Base-by-base conservation (phyloP, 768 basidiomycete genomes). In the Stropharia rugosoannulata region DNA sequence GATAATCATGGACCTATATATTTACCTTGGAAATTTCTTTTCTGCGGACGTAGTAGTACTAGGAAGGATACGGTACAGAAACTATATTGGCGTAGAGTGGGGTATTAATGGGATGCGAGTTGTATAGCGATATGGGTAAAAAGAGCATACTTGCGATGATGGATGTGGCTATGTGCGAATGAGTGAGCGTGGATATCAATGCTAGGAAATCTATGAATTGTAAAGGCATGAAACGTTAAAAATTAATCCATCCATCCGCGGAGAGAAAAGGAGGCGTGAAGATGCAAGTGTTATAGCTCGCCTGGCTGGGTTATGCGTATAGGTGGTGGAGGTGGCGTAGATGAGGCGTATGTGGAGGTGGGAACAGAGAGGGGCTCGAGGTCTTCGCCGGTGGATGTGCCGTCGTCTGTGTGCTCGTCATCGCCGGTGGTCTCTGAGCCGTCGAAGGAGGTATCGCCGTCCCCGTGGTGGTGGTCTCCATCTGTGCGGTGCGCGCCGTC, bases 321-420 rank as follows among this genome's bases (percentile, higher is more conserved):
- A 6, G 75, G 73, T 8, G 75, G 74, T 15, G 68, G 64, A 9
- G 64, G 65, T 10, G 73, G 73, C 35, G 69, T 71, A 5, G 66
- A 32, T 32, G 29, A 32, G 62, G 13, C 49, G 68, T 60, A 11
- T 64, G 65, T 10, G 69, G 66, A 56, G 62, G 54, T 8, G 71
- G 13, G 70, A 68, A 57, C 74, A 76, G 4, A 77, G 75, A 57
- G 79, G 76, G 45, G 75, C 76, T 54, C 1, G 75, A 76, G 9
- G 58, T 62, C 51, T 62, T 50, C 8, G 60, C 52, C 38, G 52
- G 29, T 18, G 41, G 38, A 35, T 42, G 25, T 43, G 42, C 16
- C 37, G 16, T 39, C 19, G 3, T 39, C 27, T 15, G 35, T n/a
- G n/a, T 41, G 3, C 8, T 13, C 25, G 39, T 46, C 22, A 13